Base-by-base conservation (phyloP, 2,329 filamentous ascomycete genomes). In the Sclerotinia borealis region DNA sequence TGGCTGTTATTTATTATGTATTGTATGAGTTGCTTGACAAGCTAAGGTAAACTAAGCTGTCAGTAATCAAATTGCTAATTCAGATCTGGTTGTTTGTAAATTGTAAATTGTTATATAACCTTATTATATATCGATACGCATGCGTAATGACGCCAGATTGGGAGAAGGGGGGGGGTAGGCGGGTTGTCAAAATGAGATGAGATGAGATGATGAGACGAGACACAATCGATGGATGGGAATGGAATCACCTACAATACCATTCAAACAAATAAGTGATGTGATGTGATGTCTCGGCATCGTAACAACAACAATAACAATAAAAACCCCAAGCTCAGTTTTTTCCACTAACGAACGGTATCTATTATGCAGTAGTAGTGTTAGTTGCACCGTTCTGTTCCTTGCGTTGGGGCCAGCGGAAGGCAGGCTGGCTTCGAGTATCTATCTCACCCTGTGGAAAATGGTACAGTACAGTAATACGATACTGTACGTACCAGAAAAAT, bases 371-470 rank as follows among this genome's bases (percentile, higher is more conserved):
- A n/a, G n/a, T n/a, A n/a, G n/a, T n/a, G n/a, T n/a, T n/a, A n/a
- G n/a, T n/a, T n/a, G n/a, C n/a, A n/a, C n/a, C n/a, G n/a, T n/a
- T n/a, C n/a, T n/a, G 59, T 65, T 68, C 66, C 69, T 70, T 71
- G 70, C 68, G 68, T 64, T 68, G 63, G 66, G 64, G 67, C 61
- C 45, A 66, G 59, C 61, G 62, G 61, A 65, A 64, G n/a, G n/a
- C n/a, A n/a, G n/a, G n/a, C n/a, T n/a, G 66, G 63, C 64, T 67
- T 67, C 59, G 41, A 63, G 29, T n/a, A n/a, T n/a, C n/a, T 50
- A 67, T 59, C 58, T 60, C 43, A 22, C 47, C n/a, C 34, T 60
- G 47, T 60, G 36, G 31, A 34, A 59, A 58, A n/a, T 51, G 29
- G 31, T 34, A 54, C 50, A 54, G 39, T n/a, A n/a, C n/a, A n/a